These are phyloP conservation scores for Penicillium sumatraense DNA, from an alignment of 2,329 filamentous ascomycete species.

Conservation along the genomic window DNA sequence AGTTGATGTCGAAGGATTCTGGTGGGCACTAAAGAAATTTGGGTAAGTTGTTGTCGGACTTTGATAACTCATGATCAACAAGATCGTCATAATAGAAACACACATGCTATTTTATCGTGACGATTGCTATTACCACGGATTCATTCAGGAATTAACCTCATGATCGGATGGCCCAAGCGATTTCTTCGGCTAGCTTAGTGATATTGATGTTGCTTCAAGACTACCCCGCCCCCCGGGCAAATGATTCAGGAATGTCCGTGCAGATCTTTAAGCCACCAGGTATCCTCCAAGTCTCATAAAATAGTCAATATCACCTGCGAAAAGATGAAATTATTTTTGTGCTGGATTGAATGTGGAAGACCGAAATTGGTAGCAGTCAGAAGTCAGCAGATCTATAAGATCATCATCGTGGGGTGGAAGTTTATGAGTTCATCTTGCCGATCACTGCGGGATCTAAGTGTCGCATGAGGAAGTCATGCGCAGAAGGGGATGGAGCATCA, in stretches of 20 bases:
- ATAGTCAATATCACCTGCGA: not conserved
- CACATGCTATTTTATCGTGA: not conserved
- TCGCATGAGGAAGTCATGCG: not conserved
- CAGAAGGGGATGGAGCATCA: not conserved
- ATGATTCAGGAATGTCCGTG: constrained; percentile 6
- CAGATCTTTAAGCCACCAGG: not conserved
- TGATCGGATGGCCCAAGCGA: not conserved
- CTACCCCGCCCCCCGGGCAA: constrained; percentile 5
- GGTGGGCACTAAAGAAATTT: not conserved
- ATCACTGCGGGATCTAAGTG: constrained; percentile 1
- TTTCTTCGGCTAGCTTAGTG: not conserved
- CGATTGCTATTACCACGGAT: not conserved
- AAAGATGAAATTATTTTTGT: not conserved
- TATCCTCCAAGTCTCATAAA: not conserved
- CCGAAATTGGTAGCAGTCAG: not conserved
- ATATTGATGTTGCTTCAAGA: not conserved
- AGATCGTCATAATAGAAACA: not conserved
- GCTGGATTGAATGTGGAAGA: not conserved
- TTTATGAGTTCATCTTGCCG: constrained; percentile 1
- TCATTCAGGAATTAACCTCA: not conserved
- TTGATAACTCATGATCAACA: not conserved
- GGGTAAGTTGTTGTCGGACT: not conserved
- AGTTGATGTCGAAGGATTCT: not conserved
- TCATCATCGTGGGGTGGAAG: constrained; percentile 3
- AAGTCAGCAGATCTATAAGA: constrained; percentile 1